These are phyloP conservation scores for Rostrohypoxylon terebratum DNA, from an alignment of 495 filamentous ascomycete genomes.

Conservation along the genomic window DNA sequence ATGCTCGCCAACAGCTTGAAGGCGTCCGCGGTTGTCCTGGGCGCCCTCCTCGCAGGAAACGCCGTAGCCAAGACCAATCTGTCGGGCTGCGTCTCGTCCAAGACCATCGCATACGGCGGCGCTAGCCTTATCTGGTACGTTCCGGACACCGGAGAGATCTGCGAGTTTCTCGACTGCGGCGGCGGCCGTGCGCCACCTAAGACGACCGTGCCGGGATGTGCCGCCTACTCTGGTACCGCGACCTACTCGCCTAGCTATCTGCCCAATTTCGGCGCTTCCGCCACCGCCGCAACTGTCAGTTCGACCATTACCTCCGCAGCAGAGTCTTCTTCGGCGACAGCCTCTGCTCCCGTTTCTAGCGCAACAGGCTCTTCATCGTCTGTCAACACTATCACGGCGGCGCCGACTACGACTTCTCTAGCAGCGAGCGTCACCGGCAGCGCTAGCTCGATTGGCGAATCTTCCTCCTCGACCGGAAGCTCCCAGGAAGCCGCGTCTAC, in stretches of 20 bases:
- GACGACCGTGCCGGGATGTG: slow-evolving; percentile 69
- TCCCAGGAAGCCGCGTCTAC: slow-evolving; percentile 24
- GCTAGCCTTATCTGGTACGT: slow-evolving; percentile 64
- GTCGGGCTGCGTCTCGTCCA: slow-evolving; percentile 55
- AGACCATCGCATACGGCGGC: slow-evolving; percentile 52
- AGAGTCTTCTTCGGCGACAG: slow-evolving; percentile 1
- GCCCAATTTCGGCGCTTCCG: slow-evolving; percentile 49
- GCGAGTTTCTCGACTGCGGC: slow-evolving; percentile 71
- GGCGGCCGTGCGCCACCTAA: slow-evolving; percentile 72
- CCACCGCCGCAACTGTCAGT: slow-evolving; percentile 32
- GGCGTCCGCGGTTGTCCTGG: slow-evolving; percentile 38
- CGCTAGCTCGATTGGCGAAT: slow-evolving; percentile 14
- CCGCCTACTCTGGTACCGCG: slow-evolving; percentile 66
- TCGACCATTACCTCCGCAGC: slow-evolving; percentile 12
- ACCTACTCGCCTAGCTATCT: slow-evolving; percentile 64
- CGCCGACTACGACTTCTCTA: slow-evolving; percentile 15
- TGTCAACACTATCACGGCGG: slow-evolving; percentile 23
- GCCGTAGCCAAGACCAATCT: slow-evolving; percentile 61
- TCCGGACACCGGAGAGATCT: slow-evolving; percentile 69
- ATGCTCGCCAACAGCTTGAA: slow-evolving; percentile 35
- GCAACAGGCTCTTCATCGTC: not conserved
- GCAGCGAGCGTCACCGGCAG: slow-evolving; percentile 1
- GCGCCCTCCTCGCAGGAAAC: slow-evolving; percentile 35
- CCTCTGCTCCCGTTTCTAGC: not conserved
- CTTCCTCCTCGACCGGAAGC: slow-evolving; percentile 24